Base-by-base conservation (phyloP, 139 green algal species). In the Parachlorella kessleri region DNA sequence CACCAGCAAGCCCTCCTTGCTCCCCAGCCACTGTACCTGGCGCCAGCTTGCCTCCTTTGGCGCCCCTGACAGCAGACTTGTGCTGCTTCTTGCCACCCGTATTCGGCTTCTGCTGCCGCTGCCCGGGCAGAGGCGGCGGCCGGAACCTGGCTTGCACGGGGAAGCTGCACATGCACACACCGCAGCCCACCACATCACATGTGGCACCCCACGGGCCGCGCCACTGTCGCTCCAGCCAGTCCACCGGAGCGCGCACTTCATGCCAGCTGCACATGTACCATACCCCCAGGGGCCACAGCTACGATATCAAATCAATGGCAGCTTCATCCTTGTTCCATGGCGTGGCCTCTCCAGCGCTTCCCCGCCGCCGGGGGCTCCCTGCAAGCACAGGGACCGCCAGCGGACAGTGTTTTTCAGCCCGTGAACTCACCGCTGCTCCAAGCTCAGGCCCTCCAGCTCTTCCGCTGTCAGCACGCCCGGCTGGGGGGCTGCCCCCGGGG, bases 1-100 rank as follows among this genome's bases (percentile, higher is more conserved):
- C n/a, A n/a, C n/a, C n/a, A n/a, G n/a, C n/a, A n/a, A n/a, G n/a
- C n/a, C n/a, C n/a, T n/a, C n/a, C n/a, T n/a, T n/a, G n/a, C n/a
- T n/a, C n/a, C n/a, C n/a, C n/a, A n/a, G n/a, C n/a, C n/a, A n/a
- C n/a, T n/a, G n/a, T n/a, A 65, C 80, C 84, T 35, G 80, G 83
- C 36, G 75, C 68, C 48, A 88, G 66, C 70, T 84, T 73, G 26
- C 81, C 83, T 21, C 77, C 75, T 35, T 68, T 74, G 10, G 81
- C 78, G 0, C 78, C 74, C 39, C 75, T 73, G 8, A 59, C 36
- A 0, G 26, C 65, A 40, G 65, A 24, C 66, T 37, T 72, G 48
- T 48, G 38, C 77, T 78, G 78, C 77, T 72, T 83, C 72, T 78
- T 71, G 28, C 42, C 42, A 6, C 41, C 41, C 4, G 28, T n/a